Conservation (phyloP, 768 basidiomycete species). For the Gloeopeniophorella convolvens region DNA sequence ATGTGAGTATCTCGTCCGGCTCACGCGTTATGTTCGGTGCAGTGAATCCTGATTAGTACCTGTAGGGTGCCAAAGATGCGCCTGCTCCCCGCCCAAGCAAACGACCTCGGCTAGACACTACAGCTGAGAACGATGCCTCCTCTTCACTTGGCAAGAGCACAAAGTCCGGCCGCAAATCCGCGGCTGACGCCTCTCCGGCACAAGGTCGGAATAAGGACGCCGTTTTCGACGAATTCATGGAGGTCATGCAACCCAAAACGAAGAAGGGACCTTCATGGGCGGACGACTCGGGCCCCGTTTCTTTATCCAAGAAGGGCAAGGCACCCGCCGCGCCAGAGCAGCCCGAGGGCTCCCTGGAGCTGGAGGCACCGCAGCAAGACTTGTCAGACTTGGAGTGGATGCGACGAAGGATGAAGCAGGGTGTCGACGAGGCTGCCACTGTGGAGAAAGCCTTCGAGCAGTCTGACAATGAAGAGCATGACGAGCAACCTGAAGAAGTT, state of each 20-base stretch:
- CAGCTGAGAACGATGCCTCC: constrained; percentile 24
- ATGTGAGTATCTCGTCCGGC: constrained; percentile 45
- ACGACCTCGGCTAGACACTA: constrained; percentile 44
- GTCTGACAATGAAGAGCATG: constrained; percentile 47
- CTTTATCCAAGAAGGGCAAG: constrained; percentile 22
- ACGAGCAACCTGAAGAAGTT: constrained; percentile 16
- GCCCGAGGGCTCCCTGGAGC: constrained; percentile 12
- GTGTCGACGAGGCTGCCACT: constrained; percentile 30
- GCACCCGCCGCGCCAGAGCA: background rate
- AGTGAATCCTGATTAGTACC: background rate
- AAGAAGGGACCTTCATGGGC: constrained; percentile 62
- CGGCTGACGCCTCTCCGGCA: constrained; percentile 5
- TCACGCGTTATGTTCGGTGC: background rate
- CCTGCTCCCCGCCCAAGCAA: constrained; percentile 66
- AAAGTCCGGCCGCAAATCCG: background rate
- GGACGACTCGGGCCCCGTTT: constrained; percentile 34
- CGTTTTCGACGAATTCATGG: constrained; percentile 60
- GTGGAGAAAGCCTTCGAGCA: constrained; percentile 53
- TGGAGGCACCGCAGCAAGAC: constrained; percentile 29
- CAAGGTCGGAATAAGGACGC: constrained; percentile 23
- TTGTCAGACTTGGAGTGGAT: constrained; percentile 75
- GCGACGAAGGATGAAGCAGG: constrained; percentile 51
- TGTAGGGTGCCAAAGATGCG: constrained; percentile 62
- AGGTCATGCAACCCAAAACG: constrained; percentile 62
- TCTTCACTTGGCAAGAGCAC: constrained; percentile 11